Evolutionary conservation across 177 flowering plant species (phyloP).

Genomic region (Vitis hybrid): DNA sequence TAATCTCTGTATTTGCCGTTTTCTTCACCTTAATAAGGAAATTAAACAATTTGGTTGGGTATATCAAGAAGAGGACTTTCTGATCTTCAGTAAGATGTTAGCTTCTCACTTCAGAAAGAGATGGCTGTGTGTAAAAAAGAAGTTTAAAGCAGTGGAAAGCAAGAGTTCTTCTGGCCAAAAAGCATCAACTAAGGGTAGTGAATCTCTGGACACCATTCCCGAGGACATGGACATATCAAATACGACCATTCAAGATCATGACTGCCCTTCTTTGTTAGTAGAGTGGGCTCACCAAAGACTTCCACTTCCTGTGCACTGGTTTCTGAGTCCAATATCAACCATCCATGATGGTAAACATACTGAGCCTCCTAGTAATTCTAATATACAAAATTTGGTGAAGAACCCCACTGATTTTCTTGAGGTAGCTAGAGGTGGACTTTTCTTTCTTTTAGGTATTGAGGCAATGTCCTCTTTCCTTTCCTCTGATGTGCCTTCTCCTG

Average conservation of each 20-base stretch:
- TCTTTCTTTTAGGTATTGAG: constrained; percentile 81
- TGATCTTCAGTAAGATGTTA: constrained; percentile 40
- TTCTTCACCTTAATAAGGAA: constrained; percentile 26
- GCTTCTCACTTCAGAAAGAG: constrained; percentile 59
- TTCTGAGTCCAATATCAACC: constrained; percentile 79
- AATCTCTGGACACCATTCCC: constrained; percentile 61
- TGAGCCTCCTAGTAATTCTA: constrained; percentile 17
- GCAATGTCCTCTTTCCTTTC: constrained; percentile 41
- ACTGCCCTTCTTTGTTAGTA: constrained; percentile 28
- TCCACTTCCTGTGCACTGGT: constrained; percentile 89
- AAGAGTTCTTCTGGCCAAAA: constrained; percentile 8
- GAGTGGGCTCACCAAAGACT: constrained; percentile 92
- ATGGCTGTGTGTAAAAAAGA: constrained; percentile 65
- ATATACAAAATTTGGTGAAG: constrained; percentile 8
- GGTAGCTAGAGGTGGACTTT: constrained; percentile 68
- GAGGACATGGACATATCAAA: constrained; percentile 55
- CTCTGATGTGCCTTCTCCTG: constrained; percentile 36
- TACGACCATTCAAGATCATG: constrained; percentile 11
- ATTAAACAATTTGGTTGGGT: constrained; percentile 37
- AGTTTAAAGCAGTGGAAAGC: constrained; percentile 19
- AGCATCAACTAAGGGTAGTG: constrained; percentile 19
- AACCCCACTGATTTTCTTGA: constrained; percentile 36
- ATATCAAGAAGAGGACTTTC: constrained; percentile 58
- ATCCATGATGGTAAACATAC: constrained; percentile 21
- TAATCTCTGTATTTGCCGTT: constrained; percentile 32